Base-by-base conservation (phyloP, 805 yeast species). In the Zygosaccharomyces bailii region DNA sequence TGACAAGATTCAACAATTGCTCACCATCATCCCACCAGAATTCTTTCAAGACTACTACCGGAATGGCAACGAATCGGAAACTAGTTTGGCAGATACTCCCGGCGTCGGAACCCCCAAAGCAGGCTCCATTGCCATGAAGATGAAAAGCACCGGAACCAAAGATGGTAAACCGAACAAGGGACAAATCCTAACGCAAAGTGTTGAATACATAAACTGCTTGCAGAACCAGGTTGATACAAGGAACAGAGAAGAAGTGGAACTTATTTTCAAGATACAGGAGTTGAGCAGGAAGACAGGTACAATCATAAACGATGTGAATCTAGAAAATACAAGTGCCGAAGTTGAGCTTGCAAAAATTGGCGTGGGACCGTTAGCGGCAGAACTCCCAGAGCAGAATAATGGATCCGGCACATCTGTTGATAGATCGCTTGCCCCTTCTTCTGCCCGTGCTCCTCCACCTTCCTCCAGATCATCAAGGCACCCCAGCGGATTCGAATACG, bases 131-230 rank as follows among this genome's bases (percentile, higher is more conserved):
- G 38, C 45, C 3, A 46, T 54, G 9, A 59, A 58, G 42, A 58
- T 56, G 42, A 74, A 72, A 51, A 75, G 78, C 2, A 70, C 78
- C 4, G 91, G 91, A 0, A 84, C 91, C 0, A 84, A 82, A 51
- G 91, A 84, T 55, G 93, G 91, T 2, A 84, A 83, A 53, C 95
- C 95, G 0, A 85, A 84, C 57, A 86, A 86, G 65, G 95, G 95
- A 1, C 91, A 84, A 59, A 84, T 86, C 2, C 67, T 86, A 46
- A 76, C 86, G 6, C 84, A 82, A 56, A 76, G 87, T 0, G 89
- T 85, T 2, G 89, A 83, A 49, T 85, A 84, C 56, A 77, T 86
- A 33, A 80, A 77, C 47, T 67, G 67, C 48, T 63, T 86, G 27
- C 95, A 86, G 60, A 80, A 78, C 48, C 71, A 76, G 46, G 86